Evolutionary conservation across 345 rosid species (phyloP).

Genomic region (Psidium guajava): DNA sequence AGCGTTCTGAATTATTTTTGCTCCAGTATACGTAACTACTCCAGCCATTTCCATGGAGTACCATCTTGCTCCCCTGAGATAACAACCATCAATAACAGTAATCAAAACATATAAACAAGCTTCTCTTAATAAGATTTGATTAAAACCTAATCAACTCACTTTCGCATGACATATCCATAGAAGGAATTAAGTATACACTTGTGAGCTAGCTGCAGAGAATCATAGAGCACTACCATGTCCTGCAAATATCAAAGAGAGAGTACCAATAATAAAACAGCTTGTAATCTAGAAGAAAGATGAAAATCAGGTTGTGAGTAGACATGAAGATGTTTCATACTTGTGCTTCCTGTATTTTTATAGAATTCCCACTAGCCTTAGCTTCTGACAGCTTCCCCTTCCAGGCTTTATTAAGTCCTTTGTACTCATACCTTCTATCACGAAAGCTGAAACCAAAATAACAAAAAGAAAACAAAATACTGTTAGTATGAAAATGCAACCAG

Average conservation of each 20-base stretch:
- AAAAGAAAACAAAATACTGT: not conserved
- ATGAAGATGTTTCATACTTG: constrained; percentile 32
- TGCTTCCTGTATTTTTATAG: constrained; percentile 94
- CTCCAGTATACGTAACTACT: constrained; percentile 97
- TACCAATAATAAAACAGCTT: not conserved
- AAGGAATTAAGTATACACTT: constrained; percentile 95
- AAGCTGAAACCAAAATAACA: constrained; percentile 30
- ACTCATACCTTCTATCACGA: constrained; percentile 96
- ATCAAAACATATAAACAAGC: not conserved
- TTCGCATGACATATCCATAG: constrained; percentile 99
- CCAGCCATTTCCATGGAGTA: constrained; percentile 99
- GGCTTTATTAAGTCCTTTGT: constrained; percentile 90
- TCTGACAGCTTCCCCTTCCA: constrained; percentile 98
- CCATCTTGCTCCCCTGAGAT: constrained; percentile 96
- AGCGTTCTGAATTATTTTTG: constrained; percentile 97
- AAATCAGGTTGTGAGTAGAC: not conserved
- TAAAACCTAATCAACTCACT: constrained; percentile 39
- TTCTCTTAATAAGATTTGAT: not conserved
- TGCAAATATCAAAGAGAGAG: constrained; percentile 24
- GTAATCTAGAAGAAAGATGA: not conserved
- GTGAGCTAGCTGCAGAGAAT: constrained; percentile 96
- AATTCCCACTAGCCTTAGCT: constrained; percentile 92
- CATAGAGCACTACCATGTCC: constrained; percentile 98
- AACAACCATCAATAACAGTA: not conserved
- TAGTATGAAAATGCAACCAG: not conserved